Conservation (phyloP, 352 stramenopile genomes). For the Pythium brachiatum region DNA sequence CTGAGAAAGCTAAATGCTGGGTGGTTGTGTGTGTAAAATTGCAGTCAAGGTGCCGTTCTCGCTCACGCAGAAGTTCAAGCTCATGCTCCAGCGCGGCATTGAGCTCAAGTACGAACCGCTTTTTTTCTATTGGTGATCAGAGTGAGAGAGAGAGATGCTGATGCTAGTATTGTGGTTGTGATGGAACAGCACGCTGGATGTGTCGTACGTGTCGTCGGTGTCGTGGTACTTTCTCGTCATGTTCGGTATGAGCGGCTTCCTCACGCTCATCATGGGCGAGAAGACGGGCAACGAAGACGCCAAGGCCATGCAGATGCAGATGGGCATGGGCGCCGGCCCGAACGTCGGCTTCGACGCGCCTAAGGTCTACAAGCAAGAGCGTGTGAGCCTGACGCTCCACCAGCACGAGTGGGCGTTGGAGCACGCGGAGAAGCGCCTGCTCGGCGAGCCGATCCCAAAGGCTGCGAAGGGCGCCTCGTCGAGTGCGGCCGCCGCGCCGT, state of each 20-base stretch:
- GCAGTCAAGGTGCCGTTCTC: slow-evolving; percentile 97
- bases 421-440: slow-evolving; percentile 79
- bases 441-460: slow-evolving; percentile 65
- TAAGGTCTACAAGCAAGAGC: slow-evolving; percentile 89
- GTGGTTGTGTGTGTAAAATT: background rate
- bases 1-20: background rate
- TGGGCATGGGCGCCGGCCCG: slow-evolving; percentile 84
- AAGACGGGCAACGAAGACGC: slow-evolving; percentile 85
- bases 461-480: slow-evolving; percentile 31
- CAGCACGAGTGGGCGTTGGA: slow-evolving; percentile 81
- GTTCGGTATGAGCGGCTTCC: slow-evolving; percentile 97
- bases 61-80: slow-evolving; percentile 97
- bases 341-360: slow-evolving; percentile 89
- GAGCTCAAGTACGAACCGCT: slow-evolving; percentile 78
- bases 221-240: slow-evolving; percentile 99
- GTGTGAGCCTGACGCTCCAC: slow-evolving; percentile 79
- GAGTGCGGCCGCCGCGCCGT: slow-evolving; percentile 8
- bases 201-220: slow-evolving; percentile 97
- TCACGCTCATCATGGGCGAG: slow-evolving; percentile 95
- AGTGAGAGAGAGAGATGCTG: background rate
- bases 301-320: slow-evolving; percentile 91
- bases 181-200: slow-evolving; percentile 90
- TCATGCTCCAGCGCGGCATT: slow-evolving; percentile 97
- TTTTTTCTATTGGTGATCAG: background rate
- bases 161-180: background rate